These are phyloP conservation scores for Buxus sempervirens DNA, from an alignment of 164 flowering plant genomes.

Conservation along the genomic window DNA sequence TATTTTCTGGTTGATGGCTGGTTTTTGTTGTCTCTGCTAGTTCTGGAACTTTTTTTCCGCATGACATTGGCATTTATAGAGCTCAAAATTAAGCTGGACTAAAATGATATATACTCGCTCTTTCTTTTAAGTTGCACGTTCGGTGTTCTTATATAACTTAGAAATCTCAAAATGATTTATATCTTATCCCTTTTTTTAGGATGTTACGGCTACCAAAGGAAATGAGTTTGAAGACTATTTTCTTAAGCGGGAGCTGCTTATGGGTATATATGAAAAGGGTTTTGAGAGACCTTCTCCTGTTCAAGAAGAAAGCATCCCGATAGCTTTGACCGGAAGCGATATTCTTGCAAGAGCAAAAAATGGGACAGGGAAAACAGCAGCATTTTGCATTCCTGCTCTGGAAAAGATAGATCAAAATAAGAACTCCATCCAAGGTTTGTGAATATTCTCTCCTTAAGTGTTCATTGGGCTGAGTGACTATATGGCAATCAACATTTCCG, in stretches of 20 bases:
- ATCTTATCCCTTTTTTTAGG: constrained; percentile 44
- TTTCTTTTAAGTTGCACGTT: no score
- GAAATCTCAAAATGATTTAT: no score
- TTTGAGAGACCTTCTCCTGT: constrained; percentile 80
- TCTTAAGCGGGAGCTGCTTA: constrained; percentile 69
- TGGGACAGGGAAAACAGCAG: constrained; percentile 79
- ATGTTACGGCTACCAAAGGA: constrained; percentile 82
- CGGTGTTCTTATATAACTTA: no score
- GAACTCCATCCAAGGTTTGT: constrained; percentile 71
- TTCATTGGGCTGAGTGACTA: no score
- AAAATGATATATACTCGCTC: no score
- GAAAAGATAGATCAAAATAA: constrained; percentile 78
- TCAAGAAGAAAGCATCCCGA: constrained; percentile 83
- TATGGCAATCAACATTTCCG: no score
- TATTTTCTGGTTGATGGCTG: no score
- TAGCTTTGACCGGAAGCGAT: constrained; percentile 79
- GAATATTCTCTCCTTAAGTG: neutral
- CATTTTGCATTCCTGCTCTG: constrained; percentile 79
- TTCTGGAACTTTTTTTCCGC: no score
- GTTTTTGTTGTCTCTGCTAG: no score
- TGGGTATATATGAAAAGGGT: constrained; percentile 84
- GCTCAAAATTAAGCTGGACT: no score
- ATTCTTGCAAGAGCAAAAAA: constrained; percentile 85
- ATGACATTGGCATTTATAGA: no score
- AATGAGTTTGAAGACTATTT: constrained; percentile 86